phyloP scores from a whole-genome alignment of 192 early-diverging fungal species.

The Backusella macrospora region DNA sequence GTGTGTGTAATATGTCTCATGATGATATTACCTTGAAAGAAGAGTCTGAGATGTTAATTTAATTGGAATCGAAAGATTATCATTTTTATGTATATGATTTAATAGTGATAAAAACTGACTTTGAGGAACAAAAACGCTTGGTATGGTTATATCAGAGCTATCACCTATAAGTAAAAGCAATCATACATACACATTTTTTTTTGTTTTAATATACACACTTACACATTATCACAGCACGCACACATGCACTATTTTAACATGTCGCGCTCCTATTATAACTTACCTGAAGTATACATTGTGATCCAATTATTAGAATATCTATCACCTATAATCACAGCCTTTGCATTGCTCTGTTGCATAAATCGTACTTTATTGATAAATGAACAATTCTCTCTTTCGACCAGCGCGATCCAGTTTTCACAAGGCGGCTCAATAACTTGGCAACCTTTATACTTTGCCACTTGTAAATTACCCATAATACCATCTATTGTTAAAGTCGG shows the following conservation, averaged over 20 bases:
- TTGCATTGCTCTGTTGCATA: constrained; percentile 83
- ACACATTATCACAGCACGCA: background rate
- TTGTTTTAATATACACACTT: background rate
- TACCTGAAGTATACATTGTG: constrained; percentile 81
- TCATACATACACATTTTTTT: background rate
- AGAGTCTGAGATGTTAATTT: constrained; percentile 30
- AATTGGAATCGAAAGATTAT: constrained; percentile 26
- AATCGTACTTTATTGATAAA: constrained; percentile 89
- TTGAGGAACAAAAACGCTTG: constrained; percentile 85
- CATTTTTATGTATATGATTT: constrained; percentile 19
- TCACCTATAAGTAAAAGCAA: constrained; percentile 58
- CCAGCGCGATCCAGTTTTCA: constrained; percentile 74
- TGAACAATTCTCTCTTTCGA: constrained; percentile 85
- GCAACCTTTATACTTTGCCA: constrained; percentile 61
- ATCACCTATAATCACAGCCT: constrained; percentile 88
- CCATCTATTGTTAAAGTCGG: constrained; percentile 73
- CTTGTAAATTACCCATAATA: constrained; percentile 57
- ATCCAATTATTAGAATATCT: constrained; percentile 67
- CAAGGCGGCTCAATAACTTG: constrained; percentile 37
- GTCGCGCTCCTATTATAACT: background rate
- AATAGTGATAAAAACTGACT: constrained; percentile 65
- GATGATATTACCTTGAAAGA: constrained; percentile 8
- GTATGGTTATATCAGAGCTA: constrained; percentile 82
- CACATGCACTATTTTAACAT: background rate
- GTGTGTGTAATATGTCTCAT: constrained; percentile 17